Evolutionary conservation across 495 filamentous ascomycete genomes (phyloP).

Genomic region (Entonaema liquescens): DNA sequence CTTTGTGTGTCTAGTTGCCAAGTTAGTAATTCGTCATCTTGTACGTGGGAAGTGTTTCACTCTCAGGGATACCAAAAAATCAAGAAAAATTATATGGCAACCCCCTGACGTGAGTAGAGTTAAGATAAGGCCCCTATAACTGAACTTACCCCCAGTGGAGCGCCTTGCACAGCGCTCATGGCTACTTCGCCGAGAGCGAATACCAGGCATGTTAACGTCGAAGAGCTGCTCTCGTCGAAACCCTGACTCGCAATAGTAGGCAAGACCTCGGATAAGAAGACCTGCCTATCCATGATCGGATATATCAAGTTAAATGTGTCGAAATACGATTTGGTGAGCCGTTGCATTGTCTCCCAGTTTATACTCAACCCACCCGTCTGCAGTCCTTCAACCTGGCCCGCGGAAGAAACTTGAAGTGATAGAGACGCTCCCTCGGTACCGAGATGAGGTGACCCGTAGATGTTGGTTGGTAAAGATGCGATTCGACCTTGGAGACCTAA

Average conservation of each 20-base stretch:
- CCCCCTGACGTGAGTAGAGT: constrained; percentile 6
- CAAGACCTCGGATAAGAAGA: constrained; percentile 59
- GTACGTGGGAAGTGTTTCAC: neutral
- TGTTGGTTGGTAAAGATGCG: constrained; percentile 45
- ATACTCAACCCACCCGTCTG: constrained; percentile 37
- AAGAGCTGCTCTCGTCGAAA: constrained; percentile 57
- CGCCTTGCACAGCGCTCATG: constrained; percentile 55
- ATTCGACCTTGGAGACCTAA: constrained; percentile 50
- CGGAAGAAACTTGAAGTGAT: constrained; percentile 22
- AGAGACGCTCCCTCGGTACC: constrained; percentile 28
- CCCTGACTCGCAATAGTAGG: constrained; percentile 56
- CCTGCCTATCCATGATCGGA: constrained; percentile 63
- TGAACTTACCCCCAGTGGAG: constrained; percentile 49
- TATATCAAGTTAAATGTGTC: constrained; percentile 64
- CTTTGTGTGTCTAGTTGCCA: constrained; percentile 43
- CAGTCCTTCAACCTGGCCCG: constrained; percentile 42
- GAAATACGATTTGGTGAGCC: constrained; percentile 62
- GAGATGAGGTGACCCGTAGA: constrained; percentile 25
- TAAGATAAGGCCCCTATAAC: neutral
- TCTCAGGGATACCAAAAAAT: neutral
- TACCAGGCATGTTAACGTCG: constrained; percentile 64
- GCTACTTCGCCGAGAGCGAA: constrained; percentile 66
- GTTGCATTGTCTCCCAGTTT: constrained; percentile 59
- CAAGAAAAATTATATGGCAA: neutral
- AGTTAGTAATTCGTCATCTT: constrained; percentile 6